phyloP scores from a whole-genome alignment of 345 rosid genomes.

The Tarenaya hassleriana region DNA sequence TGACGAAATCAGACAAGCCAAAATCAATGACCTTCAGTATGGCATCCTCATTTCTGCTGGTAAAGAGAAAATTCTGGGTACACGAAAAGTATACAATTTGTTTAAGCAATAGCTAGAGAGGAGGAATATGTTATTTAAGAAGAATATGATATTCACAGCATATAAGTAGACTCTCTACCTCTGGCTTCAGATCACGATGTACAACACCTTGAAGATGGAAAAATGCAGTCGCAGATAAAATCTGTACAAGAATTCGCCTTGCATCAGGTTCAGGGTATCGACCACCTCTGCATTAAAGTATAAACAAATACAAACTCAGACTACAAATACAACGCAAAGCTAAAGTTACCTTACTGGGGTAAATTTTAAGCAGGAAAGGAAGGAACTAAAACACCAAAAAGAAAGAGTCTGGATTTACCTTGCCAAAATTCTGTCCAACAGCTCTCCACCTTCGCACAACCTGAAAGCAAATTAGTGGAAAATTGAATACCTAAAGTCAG shows the following conservation, averaged over 20 bases:
- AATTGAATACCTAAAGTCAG: not conserved
- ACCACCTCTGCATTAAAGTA: slow-evolving; percentile 68
- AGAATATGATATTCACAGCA: not conserved
- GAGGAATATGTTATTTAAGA: no score
- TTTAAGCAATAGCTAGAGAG: slow-evolving; percentile 5
- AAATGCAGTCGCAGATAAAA: slow-evolving; percentile 77
- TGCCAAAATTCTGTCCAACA: slow-evolving; percentile 80
- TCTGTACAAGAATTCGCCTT: slow-evolving; percentile 62
- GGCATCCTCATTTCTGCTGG: slow-evolving; percentile 69
- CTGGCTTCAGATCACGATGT: slow-evolving; percentile 94
- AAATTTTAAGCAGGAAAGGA: not conserved
- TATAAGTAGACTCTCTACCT: slow-evolving; percentile 40
- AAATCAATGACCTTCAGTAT: slow-evolving; percentile 89
- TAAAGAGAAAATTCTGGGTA: slow-evolving; percentile 82
- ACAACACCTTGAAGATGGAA: slow-evolving; percentile 98
- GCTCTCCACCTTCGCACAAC: slow-evolving; percentile 96
- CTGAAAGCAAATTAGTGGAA: slow-evolving; percentile 35
- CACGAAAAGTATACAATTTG: not conserved
- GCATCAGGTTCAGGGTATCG: slow-evolving; percentile 87
- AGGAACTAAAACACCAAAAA: not conserved
- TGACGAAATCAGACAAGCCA: slow-evolving; percentile 78
- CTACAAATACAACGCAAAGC: slow-evolving; percentile 1
- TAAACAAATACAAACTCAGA: slow-evolving; percentile 4
- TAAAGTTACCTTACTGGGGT: not conserved
- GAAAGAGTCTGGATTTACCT: slow-evolving; percentile 38